Evolutionary conservation across 805 yeast genomes (phyloP), one percentile per base, ranked within the genome.

Genomic region (Torulaspora quercuum): DNA sequence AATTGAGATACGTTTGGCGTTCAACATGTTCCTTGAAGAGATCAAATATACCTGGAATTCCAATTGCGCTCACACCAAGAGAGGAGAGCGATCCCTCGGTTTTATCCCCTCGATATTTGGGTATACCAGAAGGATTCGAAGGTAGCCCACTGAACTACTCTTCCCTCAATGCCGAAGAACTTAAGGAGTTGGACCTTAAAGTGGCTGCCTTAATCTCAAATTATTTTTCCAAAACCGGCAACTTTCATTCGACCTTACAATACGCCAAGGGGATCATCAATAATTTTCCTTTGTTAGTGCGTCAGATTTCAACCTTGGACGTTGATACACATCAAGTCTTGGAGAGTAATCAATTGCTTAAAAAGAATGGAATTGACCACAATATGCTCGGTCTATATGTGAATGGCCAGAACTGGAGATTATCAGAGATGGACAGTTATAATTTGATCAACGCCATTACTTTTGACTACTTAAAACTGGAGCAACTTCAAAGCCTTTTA

Each of bases 1-100:
- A 84, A 51, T 54, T 88, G 17, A 70, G 83, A 32, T 82, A 85
- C 55, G 73, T 80, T 2, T 76, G 94, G 82, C 72, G 96, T 48
- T 80, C 87, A 49, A 67, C 76, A n/a, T 55, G 59, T 26, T 27
- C 47, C 6, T 15, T 41, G 4, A 48, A 52, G 17, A 20, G 39
- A 7, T 20, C 17, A 5, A 29, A 39, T 6, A 36, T 56, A 17
- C 45, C 62, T 36, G 59, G 57, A 0, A 61, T 68, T 7, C 45
- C 74, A 8, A 34, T 55, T 2, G 52, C 54, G 5, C 42, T 42
- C 30, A 57, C 48, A 22, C 37, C 33, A 37, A 59, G 17, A 41
- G 52, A 18, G 56, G 61, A 20, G 58, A 68, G 25, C 57, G 32
- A 57, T 61, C 17, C 41, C 3, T 58, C 65, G 19, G 39, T 35